phyloP scores from a whole-genome alignment of 1,284 basidiomycete species.

The Ustilago shanxiensis region DNA sequence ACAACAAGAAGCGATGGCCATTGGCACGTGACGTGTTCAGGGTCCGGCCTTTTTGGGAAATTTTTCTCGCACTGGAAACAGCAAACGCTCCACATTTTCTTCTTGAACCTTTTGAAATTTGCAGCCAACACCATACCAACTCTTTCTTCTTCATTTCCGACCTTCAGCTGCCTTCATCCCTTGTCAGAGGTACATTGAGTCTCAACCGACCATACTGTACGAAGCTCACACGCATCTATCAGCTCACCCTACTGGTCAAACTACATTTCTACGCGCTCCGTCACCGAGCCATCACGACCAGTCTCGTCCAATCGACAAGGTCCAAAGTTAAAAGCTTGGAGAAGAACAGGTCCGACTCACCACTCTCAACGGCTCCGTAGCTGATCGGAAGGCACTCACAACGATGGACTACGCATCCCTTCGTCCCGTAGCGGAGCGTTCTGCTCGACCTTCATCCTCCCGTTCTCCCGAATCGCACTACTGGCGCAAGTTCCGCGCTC shows the following conservation, averaged over 20 bases:
- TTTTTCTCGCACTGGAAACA: conserved; percentile 18
- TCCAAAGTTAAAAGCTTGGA: neutral
- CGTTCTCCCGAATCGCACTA: conserved; percentile 62
- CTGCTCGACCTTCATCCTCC: conserved; percentile 33
- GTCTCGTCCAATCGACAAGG: too few relatives aligned
- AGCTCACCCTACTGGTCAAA: too few relatives aligned
- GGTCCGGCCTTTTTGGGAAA: conserved; percentile 11
- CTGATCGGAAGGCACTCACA: neutral
- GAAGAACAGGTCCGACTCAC: neutral
- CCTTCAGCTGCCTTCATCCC: neutral
- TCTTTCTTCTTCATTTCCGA: neutral
- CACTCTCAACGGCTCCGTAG: neutral
- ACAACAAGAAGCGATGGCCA: neutral
- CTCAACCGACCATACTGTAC: too few relatives aligned
- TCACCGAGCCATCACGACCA: too few relatives aligned
- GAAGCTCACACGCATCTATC: too few relatives aligned
- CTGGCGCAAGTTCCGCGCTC: conserved; percentile 66
- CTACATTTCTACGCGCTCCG: too few relatives aligned
- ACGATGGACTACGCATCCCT: conserved; percentile 44
- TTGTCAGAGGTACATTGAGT: too few relatives aligned
- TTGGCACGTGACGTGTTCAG: conserved; percentile 17
- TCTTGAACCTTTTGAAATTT: conserved; percentile 15
- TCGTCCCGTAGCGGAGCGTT: conserved; percentile 28
- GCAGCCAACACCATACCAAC: neutral
- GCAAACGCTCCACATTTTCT: conserved; percentile 10